A percentile compares a stretch with the other conserved stretches of the same genome.
Conservation (phyloP, 768 basidiomycete genomes). For the Collybia nuda region DNA sequence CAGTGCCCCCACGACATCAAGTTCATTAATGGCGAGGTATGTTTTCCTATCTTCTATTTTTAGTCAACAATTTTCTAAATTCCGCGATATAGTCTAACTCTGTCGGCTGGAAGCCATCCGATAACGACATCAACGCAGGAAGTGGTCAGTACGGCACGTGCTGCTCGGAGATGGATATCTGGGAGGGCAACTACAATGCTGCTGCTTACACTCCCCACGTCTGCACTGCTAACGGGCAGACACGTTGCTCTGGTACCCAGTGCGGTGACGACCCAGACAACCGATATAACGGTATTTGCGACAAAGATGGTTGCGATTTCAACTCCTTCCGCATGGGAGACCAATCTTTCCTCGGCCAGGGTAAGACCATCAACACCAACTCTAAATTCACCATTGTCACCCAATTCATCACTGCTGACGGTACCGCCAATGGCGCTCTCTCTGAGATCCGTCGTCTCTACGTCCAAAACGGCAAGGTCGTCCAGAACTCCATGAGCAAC, state of each 20-base stretch:
- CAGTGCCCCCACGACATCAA: constrained; percentile 63
- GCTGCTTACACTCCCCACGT: constrained; percentile 41
- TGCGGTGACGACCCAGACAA: constrained; percentile 26
- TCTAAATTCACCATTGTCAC: constrained; percentile 40
- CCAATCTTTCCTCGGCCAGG: constrained; percentile 32
- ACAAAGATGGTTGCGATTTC: constrained; percentile 44
- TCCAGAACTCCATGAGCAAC: constrained; percentile 33
- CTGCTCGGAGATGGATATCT: constrained; percentile 45
- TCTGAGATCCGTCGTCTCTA: constrained; percentile 41
- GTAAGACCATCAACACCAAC: constrained; percentile 36
- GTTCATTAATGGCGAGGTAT: constrained; percentile 57
- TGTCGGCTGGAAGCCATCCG: constrained; percentile 26
- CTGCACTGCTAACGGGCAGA: constrained; percentile 29
- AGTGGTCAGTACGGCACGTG: constrained; percentile 35
- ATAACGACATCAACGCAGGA: constrained; percentile 34
- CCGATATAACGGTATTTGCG: constrained; percentile 35
- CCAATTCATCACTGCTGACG: constrained; percentile 39
- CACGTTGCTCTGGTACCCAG: constrained; percentile 28
- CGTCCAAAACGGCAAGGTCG: constrained; percentile 37
- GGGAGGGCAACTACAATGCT: constrained; percentile 42
- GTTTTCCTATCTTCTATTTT: constrained; percentile 4
- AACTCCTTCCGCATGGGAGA: constrained; percentile 44
- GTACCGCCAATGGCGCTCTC: constrained; percentile 33
- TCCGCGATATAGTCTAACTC: constrained; percentile 32
- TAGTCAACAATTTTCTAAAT: background rate